A percentile compares a stretch with the other conserved stretches of the same genome.
phyloP scores from a whole-genome alignment of 495 filamentous ascomycete genomes.

The Aspergillus carlsbadensis region DNA sequence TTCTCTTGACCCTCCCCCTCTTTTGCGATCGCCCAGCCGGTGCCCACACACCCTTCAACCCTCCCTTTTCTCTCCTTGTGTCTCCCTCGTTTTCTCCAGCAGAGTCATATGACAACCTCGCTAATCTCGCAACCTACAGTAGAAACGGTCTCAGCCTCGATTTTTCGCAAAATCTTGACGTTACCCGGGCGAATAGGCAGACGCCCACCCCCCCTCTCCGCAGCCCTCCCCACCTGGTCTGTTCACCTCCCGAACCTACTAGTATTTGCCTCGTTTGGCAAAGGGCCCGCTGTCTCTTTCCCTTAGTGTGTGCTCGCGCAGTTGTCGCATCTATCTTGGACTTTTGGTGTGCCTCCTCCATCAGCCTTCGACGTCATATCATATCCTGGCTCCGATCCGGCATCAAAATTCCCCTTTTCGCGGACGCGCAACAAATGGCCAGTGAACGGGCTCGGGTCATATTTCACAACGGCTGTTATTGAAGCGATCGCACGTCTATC shows the following conservation, averaged over 20 bases:
- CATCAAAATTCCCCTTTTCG: neutral
- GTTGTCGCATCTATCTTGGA: neutral
- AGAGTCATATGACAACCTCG: conserved; percentile 24
- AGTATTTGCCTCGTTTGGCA: conserved; percentile 12
- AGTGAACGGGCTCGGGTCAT: neutral
- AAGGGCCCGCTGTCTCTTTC: neutral
- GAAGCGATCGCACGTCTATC: conserved; percentile 26
- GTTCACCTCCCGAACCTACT: conserved; percentile 8
- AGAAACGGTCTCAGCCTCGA: conserved; percentile 16
- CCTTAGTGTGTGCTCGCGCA: neutral
- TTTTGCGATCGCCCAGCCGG: conserved; percentile 2
- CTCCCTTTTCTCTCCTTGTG: conserved; percentile 6
- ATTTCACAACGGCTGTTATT: neutral
- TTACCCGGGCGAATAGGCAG: conserved; percentile 16
- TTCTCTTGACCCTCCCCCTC: neutral
- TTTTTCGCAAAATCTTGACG: conserved; percentile 13
- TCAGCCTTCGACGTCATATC: conserved; percentile 5
- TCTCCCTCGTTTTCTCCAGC: conserved; percentile 1
- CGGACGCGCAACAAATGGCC: neutral
- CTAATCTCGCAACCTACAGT: conserved; percentile 22
- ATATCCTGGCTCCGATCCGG: conserved; percentile 6
- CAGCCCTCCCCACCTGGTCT: conserved; percentile 15
- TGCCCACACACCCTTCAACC: conserved; percentile 12
- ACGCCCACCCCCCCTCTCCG: conserved; percentile 18
- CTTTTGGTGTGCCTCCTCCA: neutral